A percentile compares a stretch with the other conserved stretches of the same genome.
phyloP scores from a whole-genome alignment of 257 asterid genomes.

The Buddleja alternifolia region DNA sequence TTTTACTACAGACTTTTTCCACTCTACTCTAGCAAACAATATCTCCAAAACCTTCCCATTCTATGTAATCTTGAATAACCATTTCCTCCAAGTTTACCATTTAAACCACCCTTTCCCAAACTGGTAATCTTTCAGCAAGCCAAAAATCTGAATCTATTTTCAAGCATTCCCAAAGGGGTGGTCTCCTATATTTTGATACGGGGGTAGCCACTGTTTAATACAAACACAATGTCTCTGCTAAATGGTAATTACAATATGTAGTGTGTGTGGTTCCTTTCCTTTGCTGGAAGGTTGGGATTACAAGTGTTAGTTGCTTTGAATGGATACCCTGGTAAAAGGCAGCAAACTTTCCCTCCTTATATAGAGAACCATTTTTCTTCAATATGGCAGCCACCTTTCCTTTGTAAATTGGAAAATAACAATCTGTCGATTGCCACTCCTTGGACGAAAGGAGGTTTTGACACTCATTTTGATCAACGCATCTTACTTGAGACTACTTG shows the following conservation, averaged over 20 bases:
- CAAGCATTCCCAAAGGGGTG: background rate
- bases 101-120: background rate
- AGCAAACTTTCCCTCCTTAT: background rate
- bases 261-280: too few relatives aligned
- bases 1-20: background rate
- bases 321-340: too few relatives aligned
- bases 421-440: conserved; percentile 3
- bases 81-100: background rate
- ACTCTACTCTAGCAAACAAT: background rate
- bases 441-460: conserved; percentile 4
- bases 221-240: too few relatives aligned
- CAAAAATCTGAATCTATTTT: background rate
- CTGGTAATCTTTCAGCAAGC: background rate
- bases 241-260: too few relatives aligned
- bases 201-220: too few relatives aligned
- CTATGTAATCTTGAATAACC: background rate
- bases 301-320: too few relatives aligned
- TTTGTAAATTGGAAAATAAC: background rate
- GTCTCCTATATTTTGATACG: too few relatives aligned
- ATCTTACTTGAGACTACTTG: too few relatives aligned
- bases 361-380: background rate
- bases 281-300: too few relatives aligned
- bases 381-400: background rate
- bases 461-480: too few relatives aligned
- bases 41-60: background rate